These are phyloP conservation scores for Ambrosiella beaveri DNA, from an alignment of 2,329 filamentous ascomycete species.

Conservation along the genomic window DNA sequence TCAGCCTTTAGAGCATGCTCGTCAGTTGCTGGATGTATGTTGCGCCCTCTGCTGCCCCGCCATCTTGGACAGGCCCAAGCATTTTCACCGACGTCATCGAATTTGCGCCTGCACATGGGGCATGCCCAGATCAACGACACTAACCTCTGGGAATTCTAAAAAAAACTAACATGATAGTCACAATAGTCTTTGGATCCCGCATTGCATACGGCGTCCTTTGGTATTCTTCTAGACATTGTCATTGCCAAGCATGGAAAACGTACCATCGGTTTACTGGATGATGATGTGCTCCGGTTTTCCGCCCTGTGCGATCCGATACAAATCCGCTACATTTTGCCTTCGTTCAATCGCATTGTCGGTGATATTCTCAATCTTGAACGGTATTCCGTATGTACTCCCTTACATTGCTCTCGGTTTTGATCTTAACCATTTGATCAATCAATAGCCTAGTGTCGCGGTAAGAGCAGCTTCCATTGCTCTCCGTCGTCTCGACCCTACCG, in stretches of 20 bases:
- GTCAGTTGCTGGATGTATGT: slow-evolving; percentile 9
- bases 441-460: slow-evolving; percentile 29
- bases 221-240: slow-evolving; percentile 26
- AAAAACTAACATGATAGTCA: background rate
- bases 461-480: slow-evolving; percentile 35
- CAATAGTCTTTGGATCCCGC: slow-evolving; percentile 29
- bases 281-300: slow-evolving; percentile 29
- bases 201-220: slow-evolving; percentile 33
- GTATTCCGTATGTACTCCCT: slow-evolving; percentile 24
- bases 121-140: too few relatives aligned
- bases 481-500: slow-evolving; percentile 47
- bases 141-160: background rate
- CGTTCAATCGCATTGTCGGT: slow-evolving; percentile 29
- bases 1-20: background rate
- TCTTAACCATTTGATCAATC: background rate
- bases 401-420: background rate
- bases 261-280: slow-evolving; percentile 11
- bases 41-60: background rate
- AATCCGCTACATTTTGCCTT: slow-evolving; percentile 31
- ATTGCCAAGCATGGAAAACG: background rate
- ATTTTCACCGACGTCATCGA: slow-evolving; percentile 2
- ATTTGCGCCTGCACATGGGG: background rate
- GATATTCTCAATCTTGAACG: slow-evolving; percentile 23
- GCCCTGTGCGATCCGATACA: slow-evolving; percentile 32
- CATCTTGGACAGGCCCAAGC: background rate